Conservation (phyloP, 495 filamentous ascomycete genomes). For the Aspergillus bridgeri region DNA sequence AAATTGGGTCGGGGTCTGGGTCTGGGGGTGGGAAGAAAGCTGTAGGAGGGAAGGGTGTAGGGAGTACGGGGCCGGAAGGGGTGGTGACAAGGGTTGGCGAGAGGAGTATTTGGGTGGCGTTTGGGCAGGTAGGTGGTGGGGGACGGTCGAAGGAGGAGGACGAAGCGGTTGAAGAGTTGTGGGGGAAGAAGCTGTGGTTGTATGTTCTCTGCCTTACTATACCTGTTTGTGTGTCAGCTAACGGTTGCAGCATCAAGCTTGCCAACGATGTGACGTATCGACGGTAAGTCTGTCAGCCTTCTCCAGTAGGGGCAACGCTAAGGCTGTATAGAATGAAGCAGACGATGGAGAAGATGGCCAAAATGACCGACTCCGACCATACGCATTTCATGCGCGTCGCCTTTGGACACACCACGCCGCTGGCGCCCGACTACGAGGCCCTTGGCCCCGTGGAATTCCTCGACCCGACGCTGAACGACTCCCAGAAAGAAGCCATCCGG, state of each 20-base stretch:
- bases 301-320: not conserved
- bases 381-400: constrained; percentile 75
- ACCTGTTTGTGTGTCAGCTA: too few relatives aligned
- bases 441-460: constrained; percentile 67
- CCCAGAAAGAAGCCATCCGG: constrained; percentile 84
- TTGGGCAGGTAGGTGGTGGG: constrained; percentile 60
- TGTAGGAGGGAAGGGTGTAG: constrained; percentile 62
- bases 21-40: constrained; percentile 57
- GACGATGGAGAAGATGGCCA: constrained; percentile 75
- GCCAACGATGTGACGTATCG: constrained; percentile 93
- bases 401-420: constrained; percentile 59
- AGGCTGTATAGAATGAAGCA: constrained; percentile 74
- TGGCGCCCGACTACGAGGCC: constrained; percentile 44
- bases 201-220: constrained; percentile 26
- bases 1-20: constrained; percentile 53
- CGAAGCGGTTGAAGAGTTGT: constrained; percentile 58
- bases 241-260: constrained; percentile 66
- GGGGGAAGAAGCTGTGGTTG: constrained; percentile 62
- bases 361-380: constrained; percentile 66
- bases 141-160: constrained; percentile 46
- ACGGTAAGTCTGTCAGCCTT: constrained; percentile 46
- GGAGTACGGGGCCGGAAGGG: constrained; percentile 70
- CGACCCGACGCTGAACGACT: constrained; percentile 78
- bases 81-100: constrained; percentile 71
- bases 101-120: constrained; percentile 59